Conservation (phyloP, 352 stramenopile species). For the Pseudoperonospora humuli region DNA sequence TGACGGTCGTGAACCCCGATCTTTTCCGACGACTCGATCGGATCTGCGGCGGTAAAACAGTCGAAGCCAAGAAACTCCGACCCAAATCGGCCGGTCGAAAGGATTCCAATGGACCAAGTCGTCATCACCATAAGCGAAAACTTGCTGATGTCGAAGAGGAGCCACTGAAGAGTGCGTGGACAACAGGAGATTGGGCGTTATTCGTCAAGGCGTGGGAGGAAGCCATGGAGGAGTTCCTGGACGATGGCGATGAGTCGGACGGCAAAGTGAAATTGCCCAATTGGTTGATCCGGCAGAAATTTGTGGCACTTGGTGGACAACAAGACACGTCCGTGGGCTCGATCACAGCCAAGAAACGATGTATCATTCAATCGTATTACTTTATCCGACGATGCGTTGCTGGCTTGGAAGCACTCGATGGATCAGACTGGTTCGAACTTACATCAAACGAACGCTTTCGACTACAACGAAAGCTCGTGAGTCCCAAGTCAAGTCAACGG, state of each 20-base stretch:
- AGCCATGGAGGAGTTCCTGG: conserved; percentile 30
- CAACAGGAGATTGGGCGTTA: conserved; percentile 16
- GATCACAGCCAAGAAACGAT: conserved; percentile 32
- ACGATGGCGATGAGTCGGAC: conserved; percentile 18
- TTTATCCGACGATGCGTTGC: conserved; percentile 28
- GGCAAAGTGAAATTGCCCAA: conserved; percentile 36
- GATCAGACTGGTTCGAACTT: conserved; percentile 29
- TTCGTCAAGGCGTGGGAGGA: conserved; percentile 31
- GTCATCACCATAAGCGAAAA: conserved; percentile 12
- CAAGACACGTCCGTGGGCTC: conserved; percentile 25
- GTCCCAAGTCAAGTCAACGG: conserved; percentile 27
- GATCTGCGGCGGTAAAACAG: conserved; percentile 13
- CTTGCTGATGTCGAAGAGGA: conserved; percentile 3
- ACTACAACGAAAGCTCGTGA: conserved; percentile 23
- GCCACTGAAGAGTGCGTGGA: conserved; percentile 16
- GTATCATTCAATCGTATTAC: conserved; percentile 28
- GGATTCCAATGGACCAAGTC: conserved; percentile 1
- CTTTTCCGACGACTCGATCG: conserved; percentile 22
- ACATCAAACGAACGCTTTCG: conserved; percentile 25
- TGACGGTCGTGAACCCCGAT: conserved; percentile 18
- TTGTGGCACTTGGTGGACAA: conserved; percentile 19
- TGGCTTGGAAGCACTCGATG: conserved; percentile 17
- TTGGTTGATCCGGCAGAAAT: conserved; percentile 36
- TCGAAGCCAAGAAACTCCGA: conserved; percentile 1
- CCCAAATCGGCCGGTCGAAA: conserved; percentile 2